These are phyloP conservation scores for Kodamaea lidongshanica DNA, from an alignment of 805 yeast species.

Conservation along the genomic window DNA sequence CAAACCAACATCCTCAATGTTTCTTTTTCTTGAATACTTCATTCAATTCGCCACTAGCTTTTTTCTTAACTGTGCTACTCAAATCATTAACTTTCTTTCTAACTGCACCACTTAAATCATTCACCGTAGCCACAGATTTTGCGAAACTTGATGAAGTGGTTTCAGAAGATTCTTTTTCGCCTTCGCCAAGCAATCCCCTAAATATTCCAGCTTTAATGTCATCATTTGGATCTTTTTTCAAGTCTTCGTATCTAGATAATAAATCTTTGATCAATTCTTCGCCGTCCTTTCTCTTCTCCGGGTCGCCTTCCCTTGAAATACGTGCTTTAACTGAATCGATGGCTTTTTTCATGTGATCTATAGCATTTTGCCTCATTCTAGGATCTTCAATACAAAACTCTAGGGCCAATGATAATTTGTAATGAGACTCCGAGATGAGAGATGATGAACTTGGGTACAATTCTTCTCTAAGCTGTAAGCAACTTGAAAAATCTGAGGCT, in stretches of 20 bases:
- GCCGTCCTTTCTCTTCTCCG: conserved; percentile 35
- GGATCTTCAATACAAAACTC: conserved; percentile 62
- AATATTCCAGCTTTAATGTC: conserved; percentile 44
- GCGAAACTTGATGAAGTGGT: conserved; percentile 2
- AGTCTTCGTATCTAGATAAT: conserved; percentile 49
- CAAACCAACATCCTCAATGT: no score
- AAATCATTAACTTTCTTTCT: conserved; percentile 39
- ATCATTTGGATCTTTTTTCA: conserved; percentile 45
- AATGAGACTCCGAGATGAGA: conserved; percentile 70
- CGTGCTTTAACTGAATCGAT: conserved; percentile 34
- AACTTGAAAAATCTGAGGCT: conserved; percentile 54
- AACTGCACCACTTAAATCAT: conserved; percentile 59
- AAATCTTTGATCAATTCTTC: conserved; percentile 51
- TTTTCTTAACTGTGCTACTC: conserved; percentile 48
- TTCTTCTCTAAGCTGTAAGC: conserved; percentile 49
- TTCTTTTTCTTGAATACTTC: no score
- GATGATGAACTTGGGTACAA: conserved; percentile 49
- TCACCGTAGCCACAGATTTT: conserved; percentile 34
- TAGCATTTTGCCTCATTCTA: conserved; percentile 42
- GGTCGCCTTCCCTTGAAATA: conserved; percentile 37
- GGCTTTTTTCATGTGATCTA: conserved; percentile 50
- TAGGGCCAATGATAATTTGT: conserved; percentile 69
- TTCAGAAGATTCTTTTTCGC: conserved; percentile 2
- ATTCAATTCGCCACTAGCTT: no score
- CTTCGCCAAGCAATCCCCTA: conserved; percentile 52